Percentiles rank a stretch among this genome's conserved stretches.
These are phyloP conservation scores for Cercospora berteroae DNA, from an alignment of 2,329 filamentous ascomycete species.

Conservation along the genomic window DNA sequence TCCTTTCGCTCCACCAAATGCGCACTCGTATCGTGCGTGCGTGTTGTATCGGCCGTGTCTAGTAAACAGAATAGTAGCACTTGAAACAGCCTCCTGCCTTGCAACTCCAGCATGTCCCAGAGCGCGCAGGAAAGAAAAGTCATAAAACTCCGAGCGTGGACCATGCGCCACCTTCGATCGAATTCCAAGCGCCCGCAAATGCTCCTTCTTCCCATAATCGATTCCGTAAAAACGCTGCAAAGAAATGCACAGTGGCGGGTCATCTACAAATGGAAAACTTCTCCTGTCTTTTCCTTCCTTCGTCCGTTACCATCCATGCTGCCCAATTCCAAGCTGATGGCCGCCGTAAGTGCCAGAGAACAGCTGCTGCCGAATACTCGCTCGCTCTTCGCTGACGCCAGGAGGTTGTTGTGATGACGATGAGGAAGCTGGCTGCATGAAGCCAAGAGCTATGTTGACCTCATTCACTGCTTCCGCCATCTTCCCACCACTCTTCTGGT, in stretches of 20 bases:
- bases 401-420: conserved; percentile 23
- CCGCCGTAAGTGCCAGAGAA: conserved; percentile 40
- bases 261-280: neutral
- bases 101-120: neutral
- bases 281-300: neutral
- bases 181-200: neutral
- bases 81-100: neutral
- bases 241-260: neutral
- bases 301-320: conserved; percentile 13
- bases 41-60: neutral
- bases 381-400: conserved; percentile 38
- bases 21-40: neutral
- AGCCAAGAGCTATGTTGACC: conserved; percentile 69
- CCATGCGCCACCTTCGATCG: neutral
- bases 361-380: conserved; percentile 52
- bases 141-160: neutral
- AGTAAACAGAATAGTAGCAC: neutral
- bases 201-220: neutral
- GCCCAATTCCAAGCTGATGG: conserved; percentile 56
- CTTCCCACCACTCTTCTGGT: conserved; percentile 78
- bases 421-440: conserved; percentile 60
- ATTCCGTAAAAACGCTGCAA: neutral
- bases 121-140: neutral
- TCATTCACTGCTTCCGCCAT: conserved; percentile 77
- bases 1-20: neutral